Base-by-base conservation (phyloP, 306 rosid species). In the Potentilla sterilis region DNA sequence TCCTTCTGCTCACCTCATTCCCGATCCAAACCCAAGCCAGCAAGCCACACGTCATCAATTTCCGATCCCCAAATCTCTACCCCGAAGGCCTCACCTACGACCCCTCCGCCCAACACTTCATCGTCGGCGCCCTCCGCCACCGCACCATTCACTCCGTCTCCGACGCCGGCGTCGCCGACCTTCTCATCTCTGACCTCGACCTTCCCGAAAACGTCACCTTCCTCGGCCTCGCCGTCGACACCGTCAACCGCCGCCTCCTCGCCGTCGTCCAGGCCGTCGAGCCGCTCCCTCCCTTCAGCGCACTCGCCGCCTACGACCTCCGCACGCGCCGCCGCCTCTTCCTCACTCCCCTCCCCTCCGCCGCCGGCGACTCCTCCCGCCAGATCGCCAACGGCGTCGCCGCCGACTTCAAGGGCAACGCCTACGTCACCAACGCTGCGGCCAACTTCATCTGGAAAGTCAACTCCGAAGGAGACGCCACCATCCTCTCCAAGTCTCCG, bases 241-340 rank as follows among this genome's bases (percentile, higher is more conserved):
- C 88, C 73, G 75, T 54, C 83, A 75, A 83, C 75, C 65, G 70
- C 35, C 97, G 96, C 66, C 86, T 94, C 76, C 92, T 94, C 73
- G 93, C 92, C 55, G 93, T 62, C 35, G 41, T 91, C 81, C 87
- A 83, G 76, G 87, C 97, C 63, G 0, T 0, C 1, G 59, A 76
- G 0, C 91, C 95, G 1, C 84, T 87, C 69, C 87, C 92, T 5
- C 85, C 70, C 6, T 89, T 88, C 88, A 62, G 81, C 86, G 97
- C 98, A n/a, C 89, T 92, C 72, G 97, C 92, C 28, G 84, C 96
- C 43, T 92, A 90, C 84, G 92, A 92, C 81, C 88, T 95, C 72
- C 83, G 79, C 3, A 76, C 95, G 18, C 79, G 85, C 28, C 43
- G 28, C 6, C 92, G 93, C 12, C 14, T 90, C 77, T 92, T 90